Base-by-base conservation (phyloP, 352 stramenopile species). In the Phytopythium oedochilum region DNA sequence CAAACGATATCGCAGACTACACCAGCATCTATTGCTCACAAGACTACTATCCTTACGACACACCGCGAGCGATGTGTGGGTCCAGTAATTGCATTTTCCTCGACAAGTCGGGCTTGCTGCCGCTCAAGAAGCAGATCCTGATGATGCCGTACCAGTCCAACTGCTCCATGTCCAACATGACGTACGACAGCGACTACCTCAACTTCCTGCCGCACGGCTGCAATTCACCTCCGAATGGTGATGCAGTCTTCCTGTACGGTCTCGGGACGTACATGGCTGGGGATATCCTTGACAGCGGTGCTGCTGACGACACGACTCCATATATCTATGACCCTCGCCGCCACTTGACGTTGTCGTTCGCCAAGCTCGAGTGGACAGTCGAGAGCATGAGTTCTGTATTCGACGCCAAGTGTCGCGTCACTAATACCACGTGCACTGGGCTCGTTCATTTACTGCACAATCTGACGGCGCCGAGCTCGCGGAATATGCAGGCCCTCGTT, bases 141-240 rank as follows among this genome's bases (percentile, higher is more conserved):
- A 44, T 78, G n/a, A 40, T 75, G 42, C 70, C 72, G 18, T 83
- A 75, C 58, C 40, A 66, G 44, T 64, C 63, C 31, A 63, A 70
- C 59, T 83, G 70, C 57, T 67, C 64, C 0, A 44, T 79, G 10
- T 54, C 48, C 0, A 39, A 68, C 38, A 60, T 81, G 53, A 60
- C 62, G 17, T 81, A 78, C 61, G 52, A 49, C 32, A 63, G 44
- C 23, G 66, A 78, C 39, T 69, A 64, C 18, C 50, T 63, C 23
- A 75, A 70, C 36, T 78, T 65, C 25, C 55, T 75, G 11, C 71
- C 71, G 0, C 61, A 50, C 3, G 28, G 32, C 3, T 81, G 68
- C 28, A 43, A 47, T 2, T 43, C 47, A 18, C 52, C 66, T 25
- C 25, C 44, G 0, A 34, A 38, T 23, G 29, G 68, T 7, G 45